Percentiles rank a stretch among this genome's conserved stretches.
Evolutionary conservation across 495 filamentous ascomycete species (phyloP).

Genomic region (Wilcoxina mikolae): DNA sequence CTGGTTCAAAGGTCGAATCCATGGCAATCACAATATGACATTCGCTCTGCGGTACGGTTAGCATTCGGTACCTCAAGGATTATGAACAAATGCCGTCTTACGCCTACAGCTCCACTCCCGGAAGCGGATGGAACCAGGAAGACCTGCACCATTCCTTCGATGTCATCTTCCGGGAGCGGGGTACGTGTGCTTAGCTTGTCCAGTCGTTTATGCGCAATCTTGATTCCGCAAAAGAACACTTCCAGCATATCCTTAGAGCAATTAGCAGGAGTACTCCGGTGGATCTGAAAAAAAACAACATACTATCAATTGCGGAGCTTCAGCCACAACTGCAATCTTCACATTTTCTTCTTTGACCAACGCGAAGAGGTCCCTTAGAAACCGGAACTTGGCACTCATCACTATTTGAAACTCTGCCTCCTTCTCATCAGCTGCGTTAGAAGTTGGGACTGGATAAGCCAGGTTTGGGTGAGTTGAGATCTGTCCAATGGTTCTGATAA

Average conservation of each 20-base stretch:
- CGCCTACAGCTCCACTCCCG: conserved; percentile 17
- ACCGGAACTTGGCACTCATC: conserved; percentile 26
- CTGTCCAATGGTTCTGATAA: conserved; percentile 10
- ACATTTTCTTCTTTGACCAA: conserved; percentile 2
- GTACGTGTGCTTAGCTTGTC: conserved; percentile 18
- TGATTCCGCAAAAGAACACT: conserved; percentile 23
- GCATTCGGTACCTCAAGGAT: neutral
- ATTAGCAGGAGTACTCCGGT: neutral
- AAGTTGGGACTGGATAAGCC: conserved; percentile 7
- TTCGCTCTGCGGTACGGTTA: neutral
- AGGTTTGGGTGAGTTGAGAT: conserved; percentile 23
- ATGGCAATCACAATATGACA: conserved; percentile 23
- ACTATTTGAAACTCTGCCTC: conserved; percentile 18
- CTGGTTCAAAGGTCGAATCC: conserved; percentile 21
- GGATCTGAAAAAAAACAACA: neutral
- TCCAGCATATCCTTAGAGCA: conserved; percentile 22
- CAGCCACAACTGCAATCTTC: conserved; percentile 24
- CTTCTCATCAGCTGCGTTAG: conserved; percentile 8
- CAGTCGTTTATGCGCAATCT: conserved; percentile 13
- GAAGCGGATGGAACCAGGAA: conserved; percentile 16
- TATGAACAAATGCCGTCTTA: conserved; percentile 4
- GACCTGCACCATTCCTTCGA: conserved; percentile 18
- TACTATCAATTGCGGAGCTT: conserved; percentile 18
- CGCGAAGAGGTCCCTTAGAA: conserved; percentile 12
- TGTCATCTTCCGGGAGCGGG: conserved; percentile 12